Conservation (phyloP, 2,329 filamentous ascomycete species). For the Orbilia quercus region DNA sequence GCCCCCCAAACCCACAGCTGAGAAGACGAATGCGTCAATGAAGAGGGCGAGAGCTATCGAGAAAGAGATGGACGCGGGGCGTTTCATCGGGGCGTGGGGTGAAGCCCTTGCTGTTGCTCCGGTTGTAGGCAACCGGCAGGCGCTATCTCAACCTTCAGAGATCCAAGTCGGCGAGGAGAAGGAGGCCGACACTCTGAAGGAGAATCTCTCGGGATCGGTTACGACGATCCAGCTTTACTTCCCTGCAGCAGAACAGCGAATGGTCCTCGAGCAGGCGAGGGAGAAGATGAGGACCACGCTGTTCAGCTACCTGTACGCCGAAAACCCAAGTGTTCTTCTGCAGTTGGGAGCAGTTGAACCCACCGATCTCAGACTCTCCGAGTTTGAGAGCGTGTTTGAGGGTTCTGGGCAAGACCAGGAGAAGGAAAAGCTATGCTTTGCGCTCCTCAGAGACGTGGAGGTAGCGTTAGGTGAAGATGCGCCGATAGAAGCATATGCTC, state of each 20-base stretch:
- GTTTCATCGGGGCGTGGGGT: conserved; percentile 14
- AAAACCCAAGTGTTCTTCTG: not conserved
- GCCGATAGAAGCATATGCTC: not conserved
- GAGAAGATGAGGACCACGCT: not conserved
- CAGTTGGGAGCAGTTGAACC: not conserved
- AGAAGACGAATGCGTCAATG: not conserved
- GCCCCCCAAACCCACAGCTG: not conserved
- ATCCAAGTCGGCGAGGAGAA: not conserved
- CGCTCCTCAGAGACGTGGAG: not conserved
- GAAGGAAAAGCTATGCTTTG: not conserved
- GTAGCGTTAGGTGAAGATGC: not conserved
- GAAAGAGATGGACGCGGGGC: not conserved
- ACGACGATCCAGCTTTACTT: not conserved
- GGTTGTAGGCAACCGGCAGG: not conserved
- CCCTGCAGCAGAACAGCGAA: not conserved
- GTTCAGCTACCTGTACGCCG: not conserved
- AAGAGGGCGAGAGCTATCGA: too few species aligned
- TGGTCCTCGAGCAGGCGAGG: conserved; percentile 11
- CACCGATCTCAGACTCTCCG: not conserved
- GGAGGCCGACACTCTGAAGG: too few species aligned
- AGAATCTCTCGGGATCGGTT: not conserved
- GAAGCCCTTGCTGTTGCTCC: not conserved
- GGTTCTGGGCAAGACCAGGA: not conserved
- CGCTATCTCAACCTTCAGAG: not conserved
- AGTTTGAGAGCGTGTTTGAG: not conserved